Conservation (phyloP, 192 early-diverging fungal genomes). For the Coemansia sp. region DNA sequence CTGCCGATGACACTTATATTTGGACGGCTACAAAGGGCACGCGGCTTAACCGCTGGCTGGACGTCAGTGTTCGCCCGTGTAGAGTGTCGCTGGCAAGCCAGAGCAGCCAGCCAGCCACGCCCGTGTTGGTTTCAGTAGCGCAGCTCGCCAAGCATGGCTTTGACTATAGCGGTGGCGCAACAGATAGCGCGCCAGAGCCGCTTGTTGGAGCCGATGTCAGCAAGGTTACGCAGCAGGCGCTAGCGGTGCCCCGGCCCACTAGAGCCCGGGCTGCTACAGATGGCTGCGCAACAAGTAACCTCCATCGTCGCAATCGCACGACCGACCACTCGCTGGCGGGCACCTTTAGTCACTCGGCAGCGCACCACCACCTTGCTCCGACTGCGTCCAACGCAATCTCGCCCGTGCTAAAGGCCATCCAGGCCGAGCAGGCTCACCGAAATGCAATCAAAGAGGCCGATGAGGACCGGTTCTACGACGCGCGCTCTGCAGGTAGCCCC, state of each 20-base stretch:
- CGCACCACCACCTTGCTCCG: neutral
- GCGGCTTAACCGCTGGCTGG: slow-evolving; percentile 81
- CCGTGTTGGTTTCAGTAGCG: neutral
- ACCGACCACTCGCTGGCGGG: slow-evolving; percentile 10
- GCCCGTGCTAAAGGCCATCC: slow-evolving; percentile 41
- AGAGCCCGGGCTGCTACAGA: neutral
- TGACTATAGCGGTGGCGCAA: neutral
- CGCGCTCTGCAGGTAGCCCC: slow-evolving; percentile 5
- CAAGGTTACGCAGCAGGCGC: slow-evolving; percentile 18
- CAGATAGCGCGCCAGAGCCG: neutral
- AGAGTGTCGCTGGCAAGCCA: neutral
- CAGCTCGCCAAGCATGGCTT: neutral
- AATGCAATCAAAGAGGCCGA: slow-evolving; percentile 19
- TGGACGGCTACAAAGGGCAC: slow-evolving; percentile 92
- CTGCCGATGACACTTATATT: slow-evolving; percentile 81
- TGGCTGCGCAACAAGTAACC: neutral
- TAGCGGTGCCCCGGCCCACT: slow-evolving; percentile 15
- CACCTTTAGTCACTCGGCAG: neutral
- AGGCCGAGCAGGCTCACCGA: slow-evolving; percentile 39
- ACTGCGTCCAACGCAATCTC: slow-evolving; percentile 10
- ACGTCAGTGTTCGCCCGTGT: slow-evolving; percentile 26
- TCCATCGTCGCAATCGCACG: slow-evolving; percentile 34
- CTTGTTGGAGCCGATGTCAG: neutral
- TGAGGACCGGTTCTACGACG: slow-evolving; percentile 29
- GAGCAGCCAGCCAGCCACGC: slow-evolving; percentile 3